phyloP scores from a whole-genome alignment of 1,284 basidiomycete species.

The Marasmius tenuissimus region DNA sequence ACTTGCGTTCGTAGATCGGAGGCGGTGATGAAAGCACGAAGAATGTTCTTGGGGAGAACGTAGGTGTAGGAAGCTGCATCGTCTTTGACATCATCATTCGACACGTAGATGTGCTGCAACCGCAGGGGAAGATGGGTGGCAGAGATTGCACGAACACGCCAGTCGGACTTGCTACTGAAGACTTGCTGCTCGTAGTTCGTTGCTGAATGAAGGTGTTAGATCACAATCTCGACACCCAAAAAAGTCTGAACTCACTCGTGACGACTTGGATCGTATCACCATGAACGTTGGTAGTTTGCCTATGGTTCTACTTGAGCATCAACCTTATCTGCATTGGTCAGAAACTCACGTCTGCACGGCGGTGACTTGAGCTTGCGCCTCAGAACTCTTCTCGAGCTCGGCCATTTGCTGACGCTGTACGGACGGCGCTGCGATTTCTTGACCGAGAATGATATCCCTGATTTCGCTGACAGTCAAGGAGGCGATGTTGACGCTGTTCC shows the following conservation, averaged over 20 bases:
- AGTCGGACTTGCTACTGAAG: constrained; percentile 98
- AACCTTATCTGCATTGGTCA: not conserved
- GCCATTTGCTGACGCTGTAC: constrained; percentile 99
- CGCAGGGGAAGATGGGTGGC: constrained; percentile 96
- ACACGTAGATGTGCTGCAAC: constrained; percentile 97
- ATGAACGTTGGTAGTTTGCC: constrained; percentile 95
- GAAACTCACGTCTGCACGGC: constrained; percentile 83
- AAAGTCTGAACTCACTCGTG: constrained; percentile 64
- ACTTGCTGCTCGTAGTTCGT: constrained; percentile 98
- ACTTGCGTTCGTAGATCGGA: constrained; percentile 96
- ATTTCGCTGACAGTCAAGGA: constrained; percentile 96
- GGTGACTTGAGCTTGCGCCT: constrained; percentile 94
- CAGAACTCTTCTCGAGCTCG: constrained; percentile 94
- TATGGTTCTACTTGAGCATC: constrained; percentile 27
- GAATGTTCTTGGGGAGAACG: constrained; percentile 96
- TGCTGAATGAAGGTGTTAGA: constrained; percentile 41
- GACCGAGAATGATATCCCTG: constrained; percentile 94
- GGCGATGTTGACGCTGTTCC: constrained; percentile 98
- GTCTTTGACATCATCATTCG: constrained; percentile 98
- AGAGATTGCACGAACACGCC: constrained; percentile 96
- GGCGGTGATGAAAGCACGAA: constrained; percentile 92
- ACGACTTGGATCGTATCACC: constrained; percentile 96
- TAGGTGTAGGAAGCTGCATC: constrained; percentile 94
- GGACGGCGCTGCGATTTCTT: constrained; percentile 92
- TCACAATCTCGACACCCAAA: not conserved